Evolutionary conservation across 371 early-diverging fungal genomes (phyloP).

Genomic region (Choanephora cucurbitarum): DNA sequence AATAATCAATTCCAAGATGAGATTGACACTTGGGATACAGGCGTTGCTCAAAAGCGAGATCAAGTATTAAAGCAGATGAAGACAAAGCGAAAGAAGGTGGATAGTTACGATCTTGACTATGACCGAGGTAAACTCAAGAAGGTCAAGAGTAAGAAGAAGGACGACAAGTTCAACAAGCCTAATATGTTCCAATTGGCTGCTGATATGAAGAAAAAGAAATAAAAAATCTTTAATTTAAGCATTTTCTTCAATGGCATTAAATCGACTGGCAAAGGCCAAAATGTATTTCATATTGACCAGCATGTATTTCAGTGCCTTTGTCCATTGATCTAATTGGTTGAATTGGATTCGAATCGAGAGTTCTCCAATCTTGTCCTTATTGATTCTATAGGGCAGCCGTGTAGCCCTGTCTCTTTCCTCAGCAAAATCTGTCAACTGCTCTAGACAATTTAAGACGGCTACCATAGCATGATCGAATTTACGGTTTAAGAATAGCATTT

Average conservation of each 20-base stretch:
- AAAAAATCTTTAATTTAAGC: conserved; percentile 16
- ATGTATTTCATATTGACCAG: conserved; percentile 87
- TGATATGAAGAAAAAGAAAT: conserved; percentile 24
- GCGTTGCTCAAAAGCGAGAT: conserved; percentile 35
- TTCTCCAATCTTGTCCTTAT: conserved; percentile 89
- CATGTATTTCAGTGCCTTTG: conserved; percentile 87
- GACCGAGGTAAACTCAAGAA: conserved; percentile 81
- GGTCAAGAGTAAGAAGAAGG: conserved; percentile 63
- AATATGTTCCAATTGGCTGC: conserved; percentile 47
- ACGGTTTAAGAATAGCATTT: conserved; percentile 79
- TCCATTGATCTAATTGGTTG: conserved; percentile 91
- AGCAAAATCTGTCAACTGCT: conserved; percentile 83
- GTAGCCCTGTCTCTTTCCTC: conserved; percentile 75
- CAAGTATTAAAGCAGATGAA: conserved; percentile 48
- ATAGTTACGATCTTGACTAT: conserved; percentile 72
- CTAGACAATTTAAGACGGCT: conserved; percentile 85
- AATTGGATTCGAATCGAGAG: conserved; percentile 84
- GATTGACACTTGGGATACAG: conserved; percentile 55
- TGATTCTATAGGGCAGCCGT: conserved; percentile 84
- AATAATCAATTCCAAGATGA: conserved; percentile 45
- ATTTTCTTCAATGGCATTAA: conserved; percentile 11
- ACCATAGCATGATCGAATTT: conserved; percentile 91
- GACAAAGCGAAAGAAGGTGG: conserved; percentile 60
- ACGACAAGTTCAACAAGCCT: conserved; percentile 39
- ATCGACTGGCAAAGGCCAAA: conserved; percentile 70